Conservation (phyloP, 768 basidiomycete genomes). For the Xerocomus spinulosus region DNA sequence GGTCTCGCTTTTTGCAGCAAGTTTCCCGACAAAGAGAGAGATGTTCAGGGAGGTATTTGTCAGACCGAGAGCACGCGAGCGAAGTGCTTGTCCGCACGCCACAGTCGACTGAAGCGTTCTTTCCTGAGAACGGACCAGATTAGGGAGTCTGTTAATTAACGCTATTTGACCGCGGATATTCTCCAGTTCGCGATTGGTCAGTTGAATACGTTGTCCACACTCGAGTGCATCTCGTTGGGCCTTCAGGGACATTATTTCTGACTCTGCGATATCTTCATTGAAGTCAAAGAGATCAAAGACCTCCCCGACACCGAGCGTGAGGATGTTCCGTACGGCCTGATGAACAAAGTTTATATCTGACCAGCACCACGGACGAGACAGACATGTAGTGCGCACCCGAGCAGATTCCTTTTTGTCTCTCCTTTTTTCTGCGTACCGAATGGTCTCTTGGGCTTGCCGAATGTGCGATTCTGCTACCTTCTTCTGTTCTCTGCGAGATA, state of each 20-base stretch:
- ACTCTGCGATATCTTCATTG: conserved; percentile 8
- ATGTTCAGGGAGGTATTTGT: conserved; percentile 14
- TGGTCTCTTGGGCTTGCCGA: conserved; percentile 7
- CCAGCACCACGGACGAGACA: too few species aligned
- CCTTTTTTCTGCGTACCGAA: conserved; percentile 8
- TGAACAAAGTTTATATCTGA: neutral
- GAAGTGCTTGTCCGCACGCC: conserved; percentile 2
- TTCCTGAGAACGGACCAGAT: conserved; percentile 1
- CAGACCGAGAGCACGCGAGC: conserved; percentile 11
- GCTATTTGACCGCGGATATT: conserved; percentile 1
- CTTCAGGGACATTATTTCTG: conserved; percentile 1
- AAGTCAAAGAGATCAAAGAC: conserved; percentile 15
- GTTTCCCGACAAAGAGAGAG: conserved; percentile 12
- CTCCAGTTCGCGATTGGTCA: neutral
- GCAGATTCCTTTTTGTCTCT: conserved; percentile 8
- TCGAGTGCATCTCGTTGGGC: neutral
- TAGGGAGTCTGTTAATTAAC: conserved; percentile 1
- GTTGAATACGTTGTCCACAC: conserved; percentile 7
- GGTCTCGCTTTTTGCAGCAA: conserved; percentile 14
- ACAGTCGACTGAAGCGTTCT: conserved; percentile 4
- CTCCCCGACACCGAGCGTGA: conserved; percentile 14
- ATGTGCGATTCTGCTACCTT: conserved; percentile 1
- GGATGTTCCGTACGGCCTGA: conserved; percentile 10
- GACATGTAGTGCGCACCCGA: conserved; percentile 3
- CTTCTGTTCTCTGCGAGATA: conserved; percentile 1